Evolutionary conservation across 2,329 filamentous ascomycete genomes (phyloP), one percentile per base, ranked within the genome.

Genomic region (Aspergillus sp.): DNA sequence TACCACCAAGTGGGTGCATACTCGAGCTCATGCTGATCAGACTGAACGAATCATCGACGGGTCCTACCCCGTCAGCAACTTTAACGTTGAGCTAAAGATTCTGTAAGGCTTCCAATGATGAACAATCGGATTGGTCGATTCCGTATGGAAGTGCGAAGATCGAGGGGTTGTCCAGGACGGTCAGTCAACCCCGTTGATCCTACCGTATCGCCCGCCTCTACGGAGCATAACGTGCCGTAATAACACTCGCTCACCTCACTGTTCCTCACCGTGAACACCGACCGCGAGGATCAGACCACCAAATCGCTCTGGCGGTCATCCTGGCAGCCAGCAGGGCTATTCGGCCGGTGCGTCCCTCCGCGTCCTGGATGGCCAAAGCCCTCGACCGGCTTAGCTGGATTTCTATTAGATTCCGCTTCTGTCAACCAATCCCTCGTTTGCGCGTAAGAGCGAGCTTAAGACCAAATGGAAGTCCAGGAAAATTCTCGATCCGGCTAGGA

Each of bases 401-500:
- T 26, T 32, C 6, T 20, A 42, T 51, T 45, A 22, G 32, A 31
- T 20, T 51, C 10, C 18, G 45, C 22, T 20, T 51, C 18, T 7
- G 45, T 22, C 49, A 51, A 46, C 46, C 54, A 56, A 51, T 51
- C 54, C 7, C n/a, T 51, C 31, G 16, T 32, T 16, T 42, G 39
- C 16, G 32, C 45, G 42, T 16, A n/a, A 46, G 42, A 46, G 42
- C 42, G 20, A 20, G 20, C 20, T 20, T 20, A 20, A 20, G 39
- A 29, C 54, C 12, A 46, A 46, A 46, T n/a, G 22, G 22, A 22
- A 39, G n/a, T 59, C 45, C 29, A 56, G 54, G 53, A 56, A 59
- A 56, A 56, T 59, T 62, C 49, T 57, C 62, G 62, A 65, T 67
- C 62, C 56, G 61, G 57, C 63, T 67, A 64, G 46, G 55, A 60